Percentiles rank a stretch among this genome's conserved stretches.
Conservation (phyloP, 225 moss, liverwort and hornwort genomes). For the Marchantia polymorpha region DNA sequence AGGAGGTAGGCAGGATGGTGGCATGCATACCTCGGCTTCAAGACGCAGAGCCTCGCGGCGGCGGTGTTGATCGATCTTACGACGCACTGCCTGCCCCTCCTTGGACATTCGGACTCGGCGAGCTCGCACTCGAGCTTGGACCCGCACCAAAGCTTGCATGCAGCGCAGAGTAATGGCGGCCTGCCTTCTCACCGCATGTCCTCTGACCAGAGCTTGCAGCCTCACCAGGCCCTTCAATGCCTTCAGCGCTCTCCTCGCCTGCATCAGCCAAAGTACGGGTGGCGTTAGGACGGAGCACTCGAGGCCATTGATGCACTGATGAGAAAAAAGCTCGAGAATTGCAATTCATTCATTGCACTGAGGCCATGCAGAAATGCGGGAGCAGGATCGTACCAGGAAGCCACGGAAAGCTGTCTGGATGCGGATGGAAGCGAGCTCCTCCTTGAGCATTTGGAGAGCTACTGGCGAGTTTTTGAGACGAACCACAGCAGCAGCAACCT, state of each 20-base stretch:
- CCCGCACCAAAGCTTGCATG: conserved; percentile 88
- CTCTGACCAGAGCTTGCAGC: conserved; percentile 77
- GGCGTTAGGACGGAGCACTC: not conserved
- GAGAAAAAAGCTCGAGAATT: not conserved
- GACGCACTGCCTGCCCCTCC: conserved; percentile 73
- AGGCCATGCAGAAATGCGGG: too few relatives aligned
- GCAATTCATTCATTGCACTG: not conserved
- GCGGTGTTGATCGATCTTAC: conserved; percentile 56
- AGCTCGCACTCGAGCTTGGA: conserved; percentile 84
- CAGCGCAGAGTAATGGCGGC: conserved; percentile 78
- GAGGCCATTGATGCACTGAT: too few relatives aligned
- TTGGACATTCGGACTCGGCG: conserved; percentile 71
- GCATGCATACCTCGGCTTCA: conserved; percentile 58
- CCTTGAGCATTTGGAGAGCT: conserved; percentile 47
- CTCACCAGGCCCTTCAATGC: conserved; percentile 76
- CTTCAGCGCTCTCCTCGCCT: conserved; percentile 85
- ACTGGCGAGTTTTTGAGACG: conserved; percentile 50
- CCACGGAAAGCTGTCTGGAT: conserved; percentile 85
- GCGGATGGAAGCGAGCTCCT: conserved; percentile 64
- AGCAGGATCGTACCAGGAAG: conserved; percentile 55
- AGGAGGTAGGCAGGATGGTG: not conserved
- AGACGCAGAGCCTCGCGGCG: conserved; percentile 57
- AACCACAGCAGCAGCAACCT: conserved; percentile 46
- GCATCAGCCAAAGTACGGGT: not conserved
- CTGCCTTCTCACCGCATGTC: conserved; percentile 77